Percentiles rank a stretch among this genome's conserved stretches.
Conservation (phyloP, 2,329 filamentous ascomycete genomes). For the Ploettnerulaceae sp. region DNA sequence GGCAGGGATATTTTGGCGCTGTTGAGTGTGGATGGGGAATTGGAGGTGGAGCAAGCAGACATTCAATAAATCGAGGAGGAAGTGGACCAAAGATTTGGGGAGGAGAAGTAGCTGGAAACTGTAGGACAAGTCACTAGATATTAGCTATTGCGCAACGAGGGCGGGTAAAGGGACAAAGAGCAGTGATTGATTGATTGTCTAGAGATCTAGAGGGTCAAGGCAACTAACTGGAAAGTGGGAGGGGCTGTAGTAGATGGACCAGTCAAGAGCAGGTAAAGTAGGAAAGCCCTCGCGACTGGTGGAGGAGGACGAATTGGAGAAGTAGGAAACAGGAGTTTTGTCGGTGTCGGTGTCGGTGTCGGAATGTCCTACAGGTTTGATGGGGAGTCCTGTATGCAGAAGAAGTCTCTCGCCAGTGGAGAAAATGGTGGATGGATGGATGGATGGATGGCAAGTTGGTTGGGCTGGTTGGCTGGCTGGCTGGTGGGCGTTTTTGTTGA, state of each 20-base stretch:
- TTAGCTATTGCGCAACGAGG: constrained; percentile 22
- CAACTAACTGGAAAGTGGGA: constrained; percentile 19
- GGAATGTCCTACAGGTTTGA: constrained; percentile 20
- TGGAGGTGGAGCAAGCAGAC: constrained; percentile 9
- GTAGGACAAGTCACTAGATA: constrained; percentile 25
- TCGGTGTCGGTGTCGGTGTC: too few species aligned
- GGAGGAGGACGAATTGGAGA: constrained; percentile 18
- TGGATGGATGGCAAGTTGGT: background rate
- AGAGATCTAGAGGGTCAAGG: constrained; percentile 17
- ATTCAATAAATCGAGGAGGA: constrained; percentile 9
- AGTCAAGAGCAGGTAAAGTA: constrained; percentile 23
- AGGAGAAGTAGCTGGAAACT: constrained; percentile 22
- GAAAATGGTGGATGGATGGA: background rate
- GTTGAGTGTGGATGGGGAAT: constrained; percentile 14
- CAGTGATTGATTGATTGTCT: constrained; percentile 16
- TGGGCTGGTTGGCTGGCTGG: background rate
- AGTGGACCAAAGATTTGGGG: constrained; percentile 1
- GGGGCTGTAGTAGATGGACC: constrained; percentile 22
- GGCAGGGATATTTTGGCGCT: constrained; percentile 25
- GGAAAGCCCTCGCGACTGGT: constrained; percentile 23
- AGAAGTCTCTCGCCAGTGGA: too few species aligned
- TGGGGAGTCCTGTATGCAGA: too few species aligned
- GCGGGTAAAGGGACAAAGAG: constrained; percentile 7
- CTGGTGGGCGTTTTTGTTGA: background rate
- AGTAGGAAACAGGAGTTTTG: constrained; percentile 14